Evolutionary conservation across 164 flowering plant genomes (phyloP), one percentile per base, ranked within the genome.

Genomic region (Litsea cubeba): DNA sequence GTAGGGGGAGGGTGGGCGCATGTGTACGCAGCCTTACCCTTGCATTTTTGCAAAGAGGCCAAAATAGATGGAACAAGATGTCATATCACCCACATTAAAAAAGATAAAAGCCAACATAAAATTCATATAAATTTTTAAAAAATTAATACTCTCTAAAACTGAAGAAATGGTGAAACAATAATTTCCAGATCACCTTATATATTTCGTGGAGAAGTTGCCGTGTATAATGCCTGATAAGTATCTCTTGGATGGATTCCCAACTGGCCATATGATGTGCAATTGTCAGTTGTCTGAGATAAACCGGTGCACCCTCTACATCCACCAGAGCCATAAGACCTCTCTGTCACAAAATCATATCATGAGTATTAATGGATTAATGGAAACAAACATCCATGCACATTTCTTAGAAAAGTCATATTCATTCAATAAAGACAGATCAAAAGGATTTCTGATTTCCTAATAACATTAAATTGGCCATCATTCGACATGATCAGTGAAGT

Each of bases 271-370:
- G 97, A 84, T 95, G 96, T 50, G 82, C 79, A 75, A 93, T 85
- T 32, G 83, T 80, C 68, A 95, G 77, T 77, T 88, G 83, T 72
- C 78, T 92, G 67, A 95, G 90, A 81, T 85, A 81, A 70, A 95
- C 90, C 67, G 83, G 89, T 66, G 96, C 99, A 65, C 93, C 99
- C 83, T 95, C 99, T 72, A 95, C 84, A 85, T 95, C 98, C 70
- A 91, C 98, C 77, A 95, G 86, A 79, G 98, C 97, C 91, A 93
- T 88, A 66, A 95, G 87, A 77, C 98, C 91, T 86, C 98, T 93
- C 98, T 95, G 89, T 50, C 79, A 84, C 12, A 17, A 60, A 73
- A 64, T 58, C 14, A 67, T 66, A 71, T 23, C 12, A 76, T 35
- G 64, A 51, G 6, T n/a, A 18, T n/a, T 40, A 46, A 15, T 17